Evolutionary conservation across 441 rosid species (phyloP), one percentile per base, ranked within the genome.

Genomic region (Pelargonium myrrhifolium): DNA sequence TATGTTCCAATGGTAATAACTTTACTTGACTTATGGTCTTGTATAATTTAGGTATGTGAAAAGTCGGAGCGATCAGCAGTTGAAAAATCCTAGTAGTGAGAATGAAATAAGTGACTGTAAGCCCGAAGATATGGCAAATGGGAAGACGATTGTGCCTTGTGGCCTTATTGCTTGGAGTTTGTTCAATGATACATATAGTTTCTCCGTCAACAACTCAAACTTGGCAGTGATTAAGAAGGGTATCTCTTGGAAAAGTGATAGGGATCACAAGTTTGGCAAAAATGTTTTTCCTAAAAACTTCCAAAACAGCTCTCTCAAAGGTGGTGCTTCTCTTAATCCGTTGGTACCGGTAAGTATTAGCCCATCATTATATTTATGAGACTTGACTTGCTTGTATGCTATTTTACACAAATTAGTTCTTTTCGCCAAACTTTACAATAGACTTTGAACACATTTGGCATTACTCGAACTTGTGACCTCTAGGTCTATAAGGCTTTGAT

Each of bases 111-210:
- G 24, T 2, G 42, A 11, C n/a, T 83, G 87, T 74, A 66, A 66
- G 9, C 87, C 84, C 2, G 84, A 83, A 72, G 77, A 62, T 47
- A 40, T 15, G 21, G 12, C 24, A 63, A n/a, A 45, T 26, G 62
- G 68, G 2, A 12, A 40, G n/a, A 77, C 83, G 39, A 81, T 83
- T 47, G 80, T 83, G 66, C 87, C 87, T 62, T 83, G 87, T 71
- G 87, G 87, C 65, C 87, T 83, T 9, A 72, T 79, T 9, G 87
- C 87, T 2, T 83, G 87, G 87, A 83, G 87, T 70, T 70, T 81
- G 77, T 83, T 83, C 71, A 83, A 83, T 39, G 84, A 83, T 64
- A 79, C 87, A 6, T 81, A 80, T 61, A 74, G 74, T 31, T 77
- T 83, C 60, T 68, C 77, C 0, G 61, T 83, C 62, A 68, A 79